Evolutionary conservation across 257 asterid species (phyloP).

Genomic region (Plectranthus barbatus): DNA sequence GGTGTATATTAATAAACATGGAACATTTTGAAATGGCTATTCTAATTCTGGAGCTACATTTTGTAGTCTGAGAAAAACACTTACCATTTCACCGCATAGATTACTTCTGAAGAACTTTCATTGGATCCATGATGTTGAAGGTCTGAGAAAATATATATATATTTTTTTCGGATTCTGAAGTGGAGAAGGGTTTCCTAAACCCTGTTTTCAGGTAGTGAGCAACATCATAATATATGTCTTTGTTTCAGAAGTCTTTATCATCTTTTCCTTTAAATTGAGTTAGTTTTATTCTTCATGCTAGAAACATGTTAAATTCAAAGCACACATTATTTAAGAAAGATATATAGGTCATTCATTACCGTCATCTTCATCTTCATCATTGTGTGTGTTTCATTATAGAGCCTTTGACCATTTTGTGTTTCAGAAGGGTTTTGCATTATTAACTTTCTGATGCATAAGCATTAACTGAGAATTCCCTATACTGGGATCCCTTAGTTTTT

Average conservation of each 20-base stretch:
- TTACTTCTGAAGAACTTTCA: no score
- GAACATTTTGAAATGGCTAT: neutral
- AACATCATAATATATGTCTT: neutral
- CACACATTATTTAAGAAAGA: neutral
- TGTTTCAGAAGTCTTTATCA: neutral
- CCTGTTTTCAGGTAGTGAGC: constrained; percentile 1
- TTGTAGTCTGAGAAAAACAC: neutral
- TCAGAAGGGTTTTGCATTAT: no score
- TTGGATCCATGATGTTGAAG: no score
- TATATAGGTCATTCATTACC: neutral
- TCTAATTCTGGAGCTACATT: neutral
- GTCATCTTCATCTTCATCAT: neutral
- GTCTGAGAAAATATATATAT: no score
- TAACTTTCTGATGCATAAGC: no score
- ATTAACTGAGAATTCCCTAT: no score
- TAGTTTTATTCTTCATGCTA: neutral
- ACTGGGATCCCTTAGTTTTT: no score
- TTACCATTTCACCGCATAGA: neutral
- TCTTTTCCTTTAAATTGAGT: neutral
- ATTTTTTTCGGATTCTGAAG: no score
- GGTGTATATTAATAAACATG: neutral
- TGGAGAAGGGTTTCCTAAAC: neutral
- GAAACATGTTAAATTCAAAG: neutral
- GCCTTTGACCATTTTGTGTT: no score
- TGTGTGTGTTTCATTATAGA: no score